Base-by-base conservation (phyloP, 345 rosid species). In the Triadica sebifera region DNA sequence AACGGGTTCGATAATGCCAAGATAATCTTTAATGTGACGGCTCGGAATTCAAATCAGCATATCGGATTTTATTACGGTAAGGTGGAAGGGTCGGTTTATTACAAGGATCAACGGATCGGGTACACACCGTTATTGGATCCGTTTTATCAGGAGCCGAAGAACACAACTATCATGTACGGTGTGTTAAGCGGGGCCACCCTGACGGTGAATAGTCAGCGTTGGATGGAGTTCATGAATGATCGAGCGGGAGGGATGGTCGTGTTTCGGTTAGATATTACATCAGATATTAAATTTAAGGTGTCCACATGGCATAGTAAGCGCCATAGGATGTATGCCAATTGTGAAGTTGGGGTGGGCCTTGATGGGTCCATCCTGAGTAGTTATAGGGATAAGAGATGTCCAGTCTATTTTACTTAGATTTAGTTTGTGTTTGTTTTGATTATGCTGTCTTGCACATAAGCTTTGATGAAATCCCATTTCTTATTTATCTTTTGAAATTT, bases 81-180 rank as follows among this genome's bases (percentile, higher is more conserved):
- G 0, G 73, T 90, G 82, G 76, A 68, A 3, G 98, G 84, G 43
- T 52, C 82, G 17, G 94, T 91, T 75, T 93, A 69, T 51, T 93
- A 93, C 79, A 84, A 45, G 81, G 88, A 87, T 63, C 89, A 86
- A 55, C 67, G 16, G 73, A 78, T 93, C 60, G 97, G 94, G 77
- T 84, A 87, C 43, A 81, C 82, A 5, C 78, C 76, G 9, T 66
- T 89, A 65, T 22, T 76, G 59, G 72, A 76, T 22, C 73, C 86
- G 39, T 87, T 85, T 67, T 84, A 84, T 72, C 97, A 94, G 70
- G 88, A 80, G 25, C 96, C 98, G 0, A 91, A 94, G 86, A 89
- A 79, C 63, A 94, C 98, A 0, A 89, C 85, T 37, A 8, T 56
- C 9, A 57, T 91, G 29, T 22, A 38, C 12, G 91, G 81, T 7